Conservation (phyloP, 2,329 filamentous ascomycete species). For the Pyrenochaeta sp. region DNA sequence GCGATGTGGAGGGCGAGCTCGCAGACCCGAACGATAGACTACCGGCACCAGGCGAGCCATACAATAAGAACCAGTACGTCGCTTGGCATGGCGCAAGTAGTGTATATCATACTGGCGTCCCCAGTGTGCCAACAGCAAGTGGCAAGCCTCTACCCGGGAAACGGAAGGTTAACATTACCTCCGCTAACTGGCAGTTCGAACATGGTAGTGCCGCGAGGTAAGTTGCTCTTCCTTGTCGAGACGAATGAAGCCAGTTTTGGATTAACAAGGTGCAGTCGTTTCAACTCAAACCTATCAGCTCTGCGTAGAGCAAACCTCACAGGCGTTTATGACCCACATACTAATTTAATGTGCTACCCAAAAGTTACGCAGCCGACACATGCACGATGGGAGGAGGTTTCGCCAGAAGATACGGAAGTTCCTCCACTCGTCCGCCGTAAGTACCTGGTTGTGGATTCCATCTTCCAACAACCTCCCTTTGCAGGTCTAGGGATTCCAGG, state of each 20-base stretch:
- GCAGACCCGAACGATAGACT: slow-evolving; percentile 89
- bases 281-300: slow-evolving; percentile 78
- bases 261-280: slow-evolving; percentile 67
- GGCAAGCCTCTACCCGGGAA: slow-evolving; percentile 80
- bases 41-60: slow-evolving; percentile 78
- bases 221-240: slow-evolving; percentile 27
- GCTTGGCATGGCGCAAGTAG: slow-evolving; percentile 97
- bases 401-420: slow-evolving; percentile 54
- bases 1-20: slow-evolving; percentile 85
- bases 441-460: slow-evolving; percentile 69
- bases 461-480: slow-evolving; percentile 66
- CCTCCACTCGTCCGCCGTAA: slow-evolving; percentile 67
- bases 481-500: slow-evolving; percentile 68
- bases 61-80: slow-evolving; percentile 99
- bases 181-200: slow-evolving; percentile 95
- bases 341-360: slow-evolving; percentile 89
- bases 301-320: slow-evolving; percentile 73
- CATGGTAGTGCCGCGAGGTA: slow-evolving; percentile 92
- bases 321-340: slow-evolving; percentile 93
- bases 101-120: slow-evolving; percentile 87
- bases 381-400: slow-evolving; percentile 79
- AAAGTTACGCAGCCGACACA: slow-evolving; percentile 89
- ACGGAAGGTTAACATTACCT: slow-evolving; percentile 85
- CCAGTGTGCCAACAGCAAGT: slow-evolving; percentile 76
- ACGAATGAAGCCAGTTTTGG: slow-evolving; percentile 6